Base-by-base conservation (phyloP, 257 asterid genomes). In the Ophiorrhiza pumila region DNA sequence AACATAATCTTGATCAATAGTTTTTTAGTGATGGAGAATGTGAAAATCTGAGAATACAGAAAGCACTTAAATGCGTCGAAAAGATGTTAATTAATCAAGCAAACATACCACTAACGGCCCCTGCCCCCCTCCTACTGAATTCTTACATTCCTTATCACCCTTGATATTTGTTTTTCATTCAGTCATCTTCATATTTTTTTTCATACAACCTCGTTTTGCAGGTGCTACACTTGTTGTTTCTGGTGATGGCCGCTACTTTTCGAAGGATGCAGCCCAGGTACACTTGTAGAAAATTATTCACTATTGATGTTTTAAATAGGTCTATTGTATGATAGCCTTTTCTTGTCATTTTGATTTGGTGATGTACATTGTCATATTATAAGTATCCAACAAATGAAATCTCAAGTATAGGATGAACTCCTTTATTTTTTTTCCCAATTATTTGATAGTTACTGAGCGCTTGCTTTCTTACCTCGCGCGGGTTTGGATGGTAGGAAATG, bases 151-250 rank as follows among this genome's bases (percentile, higher is more conserved):
- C 13, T 4, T 46, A 7, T n/a, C n/a, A n/a, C n/a, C 41, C 31
- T 7, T 5, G 42, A 34, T 50, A 59, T 23, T n/a, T 34, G 46
- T 15, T 25, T 50, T 23, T 65, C 62, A 22, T 46, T 46, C 50
- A 61, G 50, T n/a, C 17, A 50, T 46, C 4, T 29, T 62, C 62
- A 43, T 31, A 57, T 65, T 37, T 52, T 12, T n/a, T 69, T 45
- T 69, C 11, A 29, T 73, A 66, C 63, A 75, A 73, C 55, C 50
- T 79, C 42, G 41, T 76, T 7, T 55, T 82, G 75, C 84, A 91
- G 97, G 96, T 74, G 99, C 95, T 69, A 91, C 97, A 71, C 96
- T 91, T 79, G 97, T 94, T 78, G 99, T 94, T 76, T 94, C 97
- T 70, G 99, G 99, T 79, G 99, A 94, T 83, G 99, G 99, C 37